Evolutionary conservation across 371 early-diverging fungal genomes (phyloP).

Genomic region (Haplosporangium sp.): DNA sequence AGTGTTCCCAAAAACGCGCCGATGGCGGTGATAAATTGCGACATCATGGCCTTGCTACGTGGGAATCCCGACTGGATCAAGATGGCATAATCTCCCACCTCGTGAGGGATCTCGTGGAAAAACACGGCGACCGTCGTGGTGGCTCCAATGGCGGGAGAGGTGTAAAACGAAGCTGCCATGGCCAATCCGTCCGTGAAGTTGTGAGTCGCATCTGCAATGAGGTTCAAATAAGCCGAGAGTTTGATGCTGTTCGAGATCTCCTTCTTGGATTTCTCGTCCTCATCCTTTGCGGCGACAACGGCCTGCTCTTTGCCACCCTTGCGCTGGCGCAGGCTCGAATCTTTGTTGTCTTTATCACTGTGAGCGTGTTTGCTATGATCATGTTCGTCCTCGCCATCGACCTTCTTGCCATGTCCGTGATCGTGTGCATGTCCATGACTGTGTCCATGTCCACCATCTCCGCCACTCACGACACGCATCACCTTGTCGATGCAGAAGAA

Average conservation of each 20-base stretch:
- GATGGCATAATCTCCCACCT: slow-evolving; percentile 93
- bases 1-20: slow-evolving; percentile 86
- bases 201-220: slow-evolving; percentile 90
- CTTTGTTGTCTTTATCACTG: slow-evolving; percentile 31
- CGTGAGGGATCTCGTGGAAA: slow-evolving; percentile 94
- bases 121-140: slow-evolving; percentile 93
- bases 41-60: slow-evolving; percentile 77
- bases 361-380: slow-evolving; percentile 36
- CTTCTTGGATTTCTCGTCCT: slow-evolving; percentile 27
- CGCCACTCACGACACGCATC: slow-evolving; percentile 83
- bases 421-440: slow-evolving; percentile 69
- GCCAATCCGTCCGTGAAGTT: slow-evolving; percentile 96
- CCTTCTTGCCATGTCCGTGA: slow-evolving; percentile 57
- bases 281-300: background rate
- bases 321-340: slow-evolving; percentile 53
- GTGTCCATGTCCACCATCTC: slow-evolving; percentile 66
- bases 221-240: slow-evolving; percentile 82
- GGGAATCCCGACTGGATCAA: slow-evolving; percentile 87
- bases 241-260: slow-evolving; percentile 63
- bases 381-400: slow-evolving; percentile 53
- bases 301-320: slow-evolving; percentile 48
- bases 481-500: slow-evolving; percentile 86
- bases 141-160: slow-evolving; percentile 84
- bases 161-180: slow-evolving; percentile 89
- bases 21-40: slow-evolving; percentile 87